These are phyloP conservation scores for Halenospora varia DNA, from an alignment of 495 filamentous ascomycete species.

Conservation along the genomic window DNA sequence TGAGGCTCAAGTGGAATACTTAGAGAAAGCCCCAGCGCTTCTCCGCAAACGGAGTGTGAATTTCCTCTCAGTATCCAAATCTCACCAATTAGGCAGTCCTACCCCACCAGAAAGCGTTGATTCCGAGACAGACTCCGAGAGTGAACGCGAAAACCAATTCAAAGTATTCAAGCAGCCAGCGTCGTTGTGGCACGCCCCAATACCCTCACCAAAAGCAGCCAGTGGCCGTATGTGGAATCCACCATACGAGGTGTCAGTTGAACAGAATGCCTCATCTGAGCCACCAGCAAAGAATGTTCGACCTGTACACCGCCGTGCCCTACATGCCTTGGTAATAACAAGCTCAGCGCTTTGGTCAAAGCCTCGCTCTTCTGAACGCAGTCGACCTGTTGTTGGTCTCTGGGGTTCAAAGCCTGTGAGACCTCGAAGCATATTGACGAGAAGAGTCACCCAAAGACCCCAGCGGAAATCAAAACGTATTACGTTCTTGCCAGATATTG, in stretches of 20 bases:
- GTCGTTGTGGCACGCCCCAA: conserved; percentile 18
- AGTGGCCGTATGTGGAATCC: conserved; percentile 33
- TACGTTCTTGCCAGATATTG: conserved; percentile 50
- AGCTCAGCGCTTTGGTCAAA: conserved; percentile 27
- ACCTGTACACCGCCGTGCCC: conserved; percentile 14
- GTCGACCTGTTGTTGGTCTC: conserved; percentile 20
- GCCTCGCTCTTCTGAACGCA: conserved; percentile 13
- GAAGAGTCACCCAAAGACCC: conserved; percentile 26
- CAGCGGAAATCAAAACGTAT: conserved; percentile 46
- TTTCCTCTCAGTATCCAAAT: conserved; percentile 35
- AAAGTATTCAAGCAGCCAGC: not conserved
- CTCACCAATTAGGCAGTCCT: conserved; percentile 43
- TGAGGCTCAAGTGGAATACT: conserved; percentile 40
- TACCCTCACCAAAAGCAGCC: conserved; percentile 11
- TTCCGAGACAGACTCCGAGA: conserved; percentile 16
- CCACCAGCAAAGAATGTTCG: conserved; percentile 34
- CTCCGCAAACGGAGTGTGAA: conserved; percentile 34
- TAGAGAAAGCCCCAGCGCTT: conserved; percentile 35
- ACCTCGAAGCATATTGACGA: conserved; percentile 18
- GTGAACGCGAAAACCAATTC: conserved; percentile 18
- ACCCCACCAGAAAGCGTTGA: conserved; percentile 37
- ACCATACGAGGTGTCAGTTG: conserved; percentile 1
- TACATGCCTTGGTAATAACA: conserved; percentile 8
- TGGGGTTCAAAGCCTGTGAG: conserved; percentile 27
- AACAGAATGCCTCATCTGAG: conserved; percentile 28